Conservation (phyloP, 352 stramenopile species). For the Globisporangium abappressorium region DNA sequence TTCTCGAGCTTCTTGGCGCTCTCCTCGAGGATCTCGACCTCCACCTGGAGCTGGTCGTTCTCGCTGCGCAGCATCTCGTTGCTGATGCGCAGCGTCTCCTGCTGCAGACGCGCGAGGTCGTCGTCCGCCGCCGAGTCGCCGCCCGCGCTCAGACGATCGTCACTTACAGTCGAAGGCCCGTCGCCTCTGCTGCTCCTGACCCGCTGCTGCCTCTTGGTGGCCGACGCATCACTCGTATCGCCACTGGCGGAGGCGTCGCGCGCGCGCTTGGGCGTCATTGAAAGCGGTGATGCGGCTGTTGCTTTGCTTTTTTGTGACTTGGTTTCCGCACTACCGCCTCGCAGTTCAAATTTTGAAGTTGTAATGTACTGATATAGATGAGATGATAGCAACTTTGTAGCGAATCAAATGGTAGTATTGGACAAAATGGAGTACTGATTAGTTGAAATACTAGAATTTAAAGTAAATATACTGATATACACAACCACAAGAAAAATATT, state of each 20-base stretch:
- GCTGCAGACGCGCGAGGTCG: conserved; percentile 10
- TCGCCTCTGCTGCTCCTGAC: not conserved
- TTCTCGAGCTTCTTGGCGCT: conserved; percentile 16
- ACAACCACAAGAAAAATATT: not conserved
- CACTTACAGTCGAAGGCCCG: not conserved
- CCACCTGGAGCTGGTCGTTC: conserved; percentile 31
- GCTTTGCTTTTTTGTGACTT: not conserved
- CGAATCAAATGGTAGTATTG: not conserved
- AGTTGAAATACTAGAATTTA: not conserved
- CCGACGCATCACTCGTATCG: not conserved
- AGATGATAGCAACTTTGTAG: not conserved
- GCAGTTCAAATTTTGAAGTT: conserved; percentile 8
- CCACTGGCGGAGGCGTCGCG: not conserved
- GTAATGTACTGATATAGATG: not conserved
- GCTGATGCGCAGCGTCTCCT: conserved; percentile 34
- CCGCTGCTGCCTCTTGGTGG: not conserved
- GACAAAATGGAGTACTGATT: not conserved
- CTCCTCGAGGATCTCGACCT: conserved; percentile 16
- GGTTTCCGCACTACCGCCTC: not conserved
- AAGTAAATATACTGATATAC: not conserved
- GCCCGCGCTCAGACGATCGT: not conserved
- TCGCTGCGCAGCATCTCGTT: conserved; percentile 36
- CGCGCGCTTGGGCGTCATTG: conserved; percentile 8
- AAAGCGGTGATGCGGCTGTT: not conserved
- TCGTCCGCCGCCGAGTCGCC: not conserved